These are phyloP conservation scores for Phytophthora kernoviae DNA, from an alignment of 352 stramenopile genomes.

Conservation along the genomic window DNA sequence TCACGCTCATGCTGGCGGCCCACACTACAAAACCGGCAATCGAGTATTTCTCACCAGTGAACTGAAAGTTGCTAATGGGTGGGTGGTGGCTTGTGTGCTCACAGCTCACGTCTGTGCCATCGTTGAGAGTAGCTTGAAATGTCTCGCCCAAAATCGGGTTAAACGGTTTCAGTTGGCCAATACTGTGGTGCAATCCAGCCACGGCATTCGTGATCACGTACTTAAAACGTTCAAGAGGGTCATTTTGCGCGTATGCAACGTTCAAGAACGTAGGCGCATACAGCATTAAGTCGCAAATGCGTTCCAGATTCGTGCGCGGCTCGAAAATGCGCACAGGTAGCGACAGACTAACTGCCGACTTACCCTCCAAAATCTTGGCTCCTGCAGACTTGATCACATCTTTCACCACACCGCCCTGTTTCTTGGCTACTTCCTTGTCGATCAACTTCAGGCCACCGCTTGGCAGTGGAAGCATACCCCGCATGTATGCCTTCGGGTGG, in stretches of 20 bases:
- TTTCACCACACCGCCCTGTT: conserved; percentile 85
- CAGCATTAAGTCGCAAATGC: conserved; percentile 79
- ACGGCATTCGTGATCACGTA: conserved; percentile 81
- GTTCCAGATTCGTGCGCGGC: conserved; percentile 80
- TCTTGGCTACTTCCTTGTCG: conserved; percentile 87
- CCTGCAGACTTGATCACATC: conserved; percentile 83
- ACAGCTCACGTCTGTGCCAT: conserved; percentile 80
- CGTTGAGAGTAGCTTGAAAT: conserved; percentile 72
- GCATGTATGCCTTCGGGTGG: conserved; percentile 83
- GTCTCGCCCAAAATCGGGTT: conserved; percentile 87
- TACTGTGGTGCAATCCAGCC: conserved; percentile 77
- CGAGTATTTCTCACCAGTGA: conserved; percentile 74
- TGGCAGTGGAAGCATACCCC: conserved; percentile 74
- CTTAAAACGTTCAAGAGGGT: conserved; percentile 81
- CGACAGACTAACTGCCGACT: conserved; percentile 81
- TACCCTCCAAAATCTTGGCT: conserved; percentile 71
- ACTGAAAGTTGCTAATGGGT: conserved; percentile 85
- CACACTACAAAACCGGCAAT: conserved; percentile 77
- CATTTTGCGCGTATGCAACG: conserved; percentile 55
- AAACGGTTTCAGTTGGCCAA: conserved; percentile 86
- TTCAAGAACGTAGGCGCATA: conserved; percentile 83
- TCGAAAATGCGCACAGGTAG: conserved; percentile 88
- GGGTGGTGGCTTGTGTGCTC: conserved; percentile 89
- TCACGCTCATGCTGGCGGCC: conserved; percentile 81
- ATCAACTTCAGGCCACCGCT: conserved; percentile 80